phyloP scores from a whole-genome alignment of 2,329 filamentous ascomycete species.

The Neonectria hederae region DNA sequence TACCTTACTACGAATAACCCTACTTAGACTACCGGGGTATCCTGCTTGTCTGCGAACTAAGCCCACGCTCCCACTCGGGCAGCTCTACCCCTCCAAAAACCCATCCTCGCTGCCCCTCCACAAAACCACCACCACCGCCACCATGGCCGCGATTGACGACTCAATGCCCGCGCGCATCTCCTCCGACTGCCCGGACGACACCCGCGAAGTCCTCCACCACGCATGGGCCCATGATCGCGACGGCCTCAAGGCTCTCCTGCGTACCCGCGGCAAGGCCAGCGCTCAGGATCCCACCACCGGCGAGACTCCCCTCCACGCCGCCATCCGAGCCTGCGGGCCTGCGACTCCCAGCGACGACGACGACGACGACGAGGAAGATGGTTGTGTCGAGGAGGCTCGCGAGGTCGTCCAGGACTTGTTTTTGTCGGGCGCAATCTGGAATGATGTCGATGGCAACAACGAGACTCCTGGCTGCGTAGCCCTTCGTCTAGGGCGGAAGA shows the following conservation, averaged over 20 bases:
- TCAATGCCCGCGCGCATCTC: constrained; percentile 64
- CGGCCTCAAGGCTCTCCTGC: constrained; percentile 75
- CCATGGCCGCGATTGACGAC: constrained; percentile 56
- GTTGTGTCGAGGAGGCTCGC: constrained; percentile 67
- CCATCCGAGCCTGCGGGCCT: constrained; percentile 78
- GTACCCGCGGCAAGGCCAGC: constrained; percentile 71
- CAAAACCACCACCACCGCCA: constrained; percentile 14
- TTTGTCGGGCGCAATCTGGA: constrained; percentile 94
- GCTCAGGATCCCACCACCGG: constrained; percentile 86
- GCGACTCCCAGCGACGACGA: constrained; percentile 40
- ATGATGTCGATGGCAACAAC: constrained; percentile 85
- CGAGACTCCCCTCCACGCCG: constrained; percentile 88
- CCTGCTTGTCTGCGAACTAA: neutral
- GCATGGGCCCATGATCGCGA: constrained; percentile 70
- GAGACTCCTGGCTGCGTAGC: constrained; percentile 95
- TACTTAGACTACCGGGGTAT: no score
- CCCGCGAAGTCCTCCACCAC: constrained; percentile 61
- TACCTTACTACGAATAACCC: no score
- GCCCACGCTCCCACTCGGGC: neutral
- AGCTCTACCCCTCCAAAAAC: constrained; percentile 10
- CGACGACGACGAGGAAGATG: constrained; percentile 46
- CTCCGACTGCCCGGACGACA: constrained; percentile 59
- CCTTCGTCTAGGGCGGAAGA: constrained; percentile 70
- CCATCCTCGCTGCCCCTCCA: constrained; percentile 14
- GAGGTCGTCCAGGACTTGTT: constrained; percentile 80